Conservation (phyloP, 352 stramenopile species). For the Phytophthora meadii region DNA sequence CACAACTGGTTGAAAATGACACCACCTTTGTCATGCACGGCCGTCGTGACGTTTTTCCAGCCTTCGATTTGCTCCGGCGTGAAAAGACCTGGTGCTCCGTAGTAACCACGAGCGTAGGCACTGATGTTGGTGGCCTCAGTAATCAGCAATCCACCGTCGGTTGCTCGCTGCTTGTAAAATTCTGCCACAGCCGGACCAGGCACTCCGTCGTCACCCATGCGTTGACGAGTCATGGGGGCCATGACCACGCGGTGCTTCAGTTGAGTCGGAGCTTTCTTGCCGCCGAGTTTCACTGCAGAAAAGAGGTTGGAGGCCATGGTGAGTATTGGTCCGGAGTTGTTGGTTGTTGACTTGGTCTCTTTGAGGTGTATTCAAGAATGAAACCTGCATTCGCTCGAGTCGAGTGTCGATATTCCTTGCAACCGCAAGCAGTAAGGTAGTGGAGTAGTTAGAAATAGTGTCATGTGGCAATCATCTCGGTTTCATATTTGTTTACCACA, state of each 20-base stretch:
- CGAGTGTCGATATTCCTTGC: too few species aligned
- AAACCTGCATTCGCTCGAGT: neutral
- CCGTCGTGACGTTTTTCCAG: constrained; percentile 69
- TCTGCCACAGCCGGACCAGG: constrained; percentile 41
- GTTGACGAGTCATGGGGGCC: constrained; percentile 64
- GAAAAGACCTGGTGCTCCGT: constrained; percentile 62
- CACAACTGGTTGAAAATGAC: constrained; percentile 88
- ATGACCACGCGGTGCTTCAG: constrained; percentile 76
- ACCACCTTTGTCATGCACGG: constrained; percentile 80
- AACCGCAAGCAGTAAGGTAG: neutral
- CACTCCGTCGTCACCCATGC: constrained; percentile 42
- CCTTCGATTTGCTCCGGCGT: constrained; percentile 52
- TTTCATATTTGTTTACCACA: constrained; percentile 20
- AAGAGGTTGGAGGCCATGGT: constrained; percentile 51
- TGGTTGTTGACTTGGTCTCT: constrained; percentile 9
- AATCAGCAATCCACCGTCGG: constrained; percentile 63
- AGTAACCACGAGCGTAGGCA: constrained; percentile 45
- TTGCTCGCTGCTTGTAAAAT: constrained; percentile 77
- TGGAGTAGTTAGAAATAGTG: constrained; percentile 6
- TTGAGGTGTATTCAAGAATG: constrained; percentile 32
- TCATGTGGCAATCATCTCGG: constrained; percentile 19
- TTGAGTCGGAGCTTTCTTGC: constrained; percentile 36
- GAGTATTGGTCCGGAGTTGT: neutral
- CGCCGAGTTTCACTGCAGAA: constrained; percentile 53
- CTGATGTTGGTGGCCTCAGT: constrained; percentile 68